Conservation (phyloP, 176 grass and related monocot genomes). For the Musa schizocarpa region DNA sequence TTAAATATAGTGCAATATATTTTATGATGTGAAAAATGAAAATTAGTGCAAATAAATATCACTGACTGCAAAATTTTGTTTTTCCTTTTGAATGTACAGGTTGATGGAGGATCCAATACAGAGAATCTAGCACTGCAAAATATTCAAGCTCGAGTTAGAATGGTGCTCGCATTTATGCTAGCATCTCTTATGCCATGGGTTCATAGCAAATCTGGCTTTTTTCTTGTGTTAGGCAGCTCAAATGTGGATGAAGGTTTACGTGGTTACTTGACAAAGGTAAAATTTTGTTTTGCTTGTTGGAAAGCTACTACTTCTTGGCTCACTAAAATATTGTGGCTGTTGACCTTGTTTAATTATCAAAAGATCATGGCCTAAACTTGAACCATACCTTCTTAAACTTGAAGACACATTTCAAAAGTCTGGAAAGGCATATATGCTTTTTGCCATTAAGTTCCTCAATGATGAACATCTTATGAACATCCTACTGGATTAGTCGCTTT, state of each 20-base stretch:
- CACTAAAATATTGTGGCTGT: background rate
- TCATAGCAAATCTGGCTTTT: constrained; percentile 91
- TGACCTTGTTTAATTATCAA: background rate
- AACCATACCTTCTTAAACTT: background rate
- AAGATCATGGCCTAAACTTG: background rate
- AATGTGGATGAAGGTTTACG: constrained; percentile 96
- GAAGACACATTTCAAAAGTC: background rate
- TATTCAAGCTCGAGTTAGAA: constrained; percentile 98
- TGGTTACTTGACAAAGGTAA: constrained; percentile 99
- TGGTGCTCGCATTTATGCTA: constrained; percentile 96
- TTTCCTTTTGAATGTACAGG: constrained; percentile 30
- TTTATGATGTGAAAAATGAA: background rate
- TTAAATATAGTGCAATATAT: background rate
- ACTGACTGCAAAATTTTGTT: background rate
- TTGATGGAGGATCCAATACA: constrained; percentile 69
- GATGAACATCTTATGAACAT: constrained; percentile 11
- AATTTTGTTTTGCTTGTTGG: constrained; percentile 1
- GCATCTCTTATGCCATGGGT: constrained; percentile 97
- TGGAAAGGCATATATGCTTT: background rate
- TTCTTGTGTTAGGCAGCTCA: constrained; percentile 93
- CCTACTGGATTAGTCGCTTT: background rate
- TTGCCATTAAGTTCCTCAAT: background rate
- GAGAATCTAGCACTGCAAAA: constrained; percentile 98
- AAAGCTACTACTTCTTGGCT: background rate
- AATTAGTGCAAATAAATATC: background rate